A percentile compares a stretch with the other conserved stretches of the same genome.
Evolutionary conservation across 495 filamentous ascomycete species (phyloP).

Genomic region (Neurospora sublineolata): DNA sequence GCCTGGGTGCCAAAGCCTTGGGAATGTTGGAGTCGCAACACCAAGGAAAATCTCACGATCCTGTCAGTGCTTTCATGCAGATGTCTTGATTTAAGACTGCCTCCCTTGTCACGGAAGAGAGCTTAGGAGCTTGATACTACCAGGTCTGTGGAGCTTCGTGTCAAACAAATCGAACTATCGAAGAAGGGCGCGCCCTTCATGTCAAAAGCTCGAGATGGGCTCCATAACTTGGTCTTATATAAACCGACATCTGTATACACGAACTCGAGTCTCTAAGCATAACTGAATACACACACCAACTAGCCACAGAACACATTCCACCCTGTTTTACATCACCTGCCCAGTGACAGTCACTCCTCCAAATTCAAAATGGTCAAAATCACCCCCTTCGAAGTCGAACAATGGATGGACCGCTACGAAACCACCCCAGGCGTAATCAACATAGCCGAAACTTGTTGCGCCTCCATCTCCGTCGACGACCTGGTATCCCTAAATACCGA

Average conservation of each 20-base stretch:
- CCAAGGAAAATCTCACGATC: neutral
- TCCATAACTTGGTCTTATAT: neutral
- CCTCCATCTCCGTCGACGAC: conserved; percentile 67
- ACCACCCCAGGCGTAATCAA: conserved; percentile 60
- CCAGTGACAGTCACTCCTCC: neutral
- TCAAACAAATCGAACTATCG: neutral
- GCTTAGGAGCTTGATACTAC: neutral
- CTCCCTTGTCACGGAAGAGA: neutral
- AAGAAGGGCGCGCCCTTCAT: neutral
- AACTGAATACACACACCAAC: neutral
- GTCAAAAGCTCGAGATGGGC: neutral
- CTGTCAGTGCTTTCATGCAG: neutral
- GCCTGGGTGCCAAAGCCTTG: neutral
- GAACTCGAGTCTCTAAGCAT: neutral
- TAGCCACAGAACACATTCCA: neutral
- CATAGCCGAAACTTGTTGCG: conserved; percentile 77
- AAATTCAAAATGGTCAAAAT: conserved; percentile 48
- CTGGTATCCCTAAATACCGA: conserved; percentile 51
- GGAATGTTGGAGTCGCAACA: neutral
- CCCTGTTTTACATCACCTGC: neutral
- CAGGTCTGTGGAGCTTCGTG: neutral
- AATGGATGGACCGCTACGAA: conserved; percentile 91
- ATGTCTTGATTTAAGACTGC: neutral
- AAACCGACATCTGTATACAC: neutral
- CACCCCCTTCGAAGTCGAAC: conserved; percentile 64